phyloP scores from a whole-genome alignment of 1,284 basidiomycete species.

The Moesziomyces parantarcticus region DNA sequence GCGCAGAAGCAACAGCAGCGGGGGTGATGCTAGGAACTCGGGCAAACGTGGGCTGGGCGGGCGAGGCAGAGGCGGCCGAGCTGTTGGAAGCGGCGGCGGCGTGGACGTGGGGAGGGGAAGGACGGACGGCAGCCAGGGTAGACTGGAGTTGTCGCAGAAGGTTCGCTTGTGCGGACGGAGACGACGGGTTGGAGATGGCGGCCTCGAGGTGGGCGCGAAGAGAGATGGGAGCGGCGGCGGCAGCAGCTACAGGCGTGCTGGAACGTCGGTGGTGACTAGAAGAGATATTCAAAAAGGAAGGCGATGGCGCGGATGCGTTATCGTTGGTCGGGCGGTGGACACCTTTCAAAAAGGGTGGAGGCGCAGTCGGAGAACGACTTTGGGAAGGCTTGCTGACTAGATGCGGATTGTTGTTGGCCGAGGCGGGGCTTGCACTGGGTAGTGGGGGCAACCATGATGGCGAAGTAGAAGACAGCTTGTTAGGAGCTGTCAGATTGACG shows the following conservation, averaged over 20 bases:
- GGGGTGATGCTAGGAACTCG: slow-evolving; percentile 45
- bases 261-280: not conserved
- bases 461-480: slow-evolving; percentile 41
- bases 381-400: slow-evolving; percentile 16
- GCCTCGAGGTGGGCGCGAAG: slow-evolving; percentile 47
- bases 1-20: slow-evolving; percentile 37
- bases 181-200: slow-evolving; percentile 51
- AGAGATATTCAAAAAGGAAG: slow-evolving; percentile 31
- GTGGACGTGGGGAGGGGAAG: slow-evolving; percentile 7
- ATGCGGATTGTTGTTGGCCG: slow-evolving; percentile 42
- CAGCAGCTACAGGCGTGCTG: slow-evolving; percentile 5
- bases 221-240: slow-evolving; percentile 21
- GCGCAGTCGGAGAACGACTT: slow-evolving; percentile 25
- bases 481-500: slow-evolving; percentile 41
- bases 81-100: slow-evolving; percentile 23
- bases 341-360: slow-evolving; percentile 48
- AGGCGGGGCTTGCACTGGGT: slow-evolving; percentile 37
- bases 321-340: slow-evolving; percentile 52
- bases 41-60: slow-evolving; percentile 33
- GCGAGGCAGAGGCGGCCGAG: slow-evolving; percentile 22
- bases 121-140: slow-evolving; percentile 44
- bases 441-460: slow-evolving; percentile 51
- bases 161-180: slow-evolving; percentile 47
- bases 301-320: slow-evolving; percentile 20
- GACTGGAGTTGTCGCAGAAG: slow-evolving; percentile 40